Conservation (phyloP, 805 yeast species). For the Zygotorulaspora danielsina region DNA sequence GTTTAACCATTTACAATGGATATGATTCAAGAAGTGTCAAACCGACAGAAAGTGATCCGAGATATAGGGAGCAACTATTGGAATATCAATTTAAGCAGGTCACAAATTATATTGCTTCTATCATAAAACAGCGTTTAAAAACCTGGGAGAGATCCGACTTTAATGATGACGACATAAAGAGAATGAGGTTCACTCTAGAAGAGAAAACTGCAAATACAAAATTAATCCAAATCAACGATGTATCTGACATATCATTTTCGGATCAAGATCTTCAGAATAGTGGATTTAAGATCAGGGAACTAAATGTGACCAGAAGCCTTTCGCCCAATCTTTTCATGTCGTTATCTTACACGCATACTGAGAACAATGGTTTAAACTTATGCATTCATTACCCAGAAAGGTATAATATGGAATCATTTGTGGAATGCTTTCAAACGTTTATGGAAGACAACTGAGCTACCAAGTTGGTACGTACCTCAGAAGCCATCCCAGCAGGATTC, state of each 20-base stretch:
- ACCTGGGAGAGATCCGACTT: constrained; percentile 25
- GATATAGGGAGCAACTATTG: constrained; percentile 19
- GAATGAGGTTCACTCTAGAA: constrained; percentile 25
- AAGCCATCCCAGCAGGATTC: too few species aligned
- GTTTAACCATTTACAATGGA: constrained; percentile 18
- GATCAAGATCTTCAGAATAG: constrained; percentile 1
- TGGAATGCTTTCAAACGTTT: constrained; percentile 30
- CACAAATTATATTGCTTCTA: constrained; percentile 19
- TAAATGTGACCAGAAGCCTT: constrained; percentile 26
- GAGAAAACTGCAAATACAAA: constrained; percentile 12
- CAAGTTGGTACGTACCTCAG: not conserved
- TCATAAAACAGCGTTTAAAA: constrained; percentile 16
- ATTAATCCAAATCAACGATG: constrained; percentile 28
- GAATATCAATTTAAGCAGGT: constrained; percentile 27
- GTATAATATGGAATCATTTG: constrained; percentile 27
- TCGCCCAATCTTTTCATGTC: constrained; percentile 26
- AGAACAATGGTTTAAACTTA: constrained; percentile 24
- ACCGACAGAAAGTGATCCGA: constrained; percentile 14
- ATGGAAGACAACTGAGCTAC: constrained; percentile 16
- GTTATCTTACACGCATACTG: constrained; percentile 23
- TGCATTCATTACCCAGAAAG: constrained; percentile 31
- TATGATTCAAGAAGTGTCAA: constrained; percentile 20
- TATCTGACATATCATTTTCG: constrained; percentile 18
- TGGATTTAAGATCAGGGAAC: constrained; percentile 18
- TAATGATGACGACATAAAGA: constrained; percentile 30